phyloP scores from a whole-genome alignment of 768 basidiomycete species.

The Rubroboletus satanas region DNA sequence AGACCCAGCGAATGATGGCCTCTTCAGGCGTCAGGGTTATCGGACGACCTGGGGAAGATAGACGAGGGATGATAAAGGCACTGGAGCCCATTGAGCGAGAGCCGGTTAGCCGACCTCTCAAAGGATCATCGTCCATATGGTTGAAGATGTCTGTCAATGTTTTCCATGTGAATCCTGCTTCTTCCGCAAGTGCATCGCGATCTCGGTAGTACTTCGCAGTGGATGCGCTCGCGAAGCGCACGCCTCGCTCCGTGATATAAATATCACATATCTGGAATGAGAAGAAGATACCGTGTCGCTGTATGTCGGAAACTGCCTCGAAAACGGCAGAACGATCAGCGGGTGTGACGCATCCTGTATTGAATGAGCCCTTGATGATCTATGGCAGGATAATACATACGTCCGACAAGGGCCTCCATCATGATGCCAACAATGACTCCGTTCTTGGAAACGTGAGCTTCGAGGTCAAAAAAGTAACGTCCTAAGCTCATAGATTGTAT shows the following conservation, averaged over 20 bases:
- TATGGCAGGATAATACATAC: conserved; percentile 10
- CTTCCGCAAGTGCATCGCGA: conserved; percentile 24
- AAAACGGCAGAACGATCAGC: conserved; percentile 28
- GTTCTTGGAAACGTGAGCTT: conserved; percentile 30
- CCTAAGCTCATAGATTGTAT: conserved; percentile 27
- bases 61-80: conserved; percentile 24
- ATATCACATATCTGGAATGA: conserved; percentile 19
- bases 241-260: conserved; percentile 28
- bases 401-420: conserved; percentile 28
- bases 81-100: conserved; percentile 4
- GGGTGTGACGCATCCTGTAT: conserved; percentile 18
- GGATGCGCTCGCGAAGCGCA: conserved; percentile 26
- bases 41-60: conserved; percentile 22
- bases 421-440: conserved; percentile 31
- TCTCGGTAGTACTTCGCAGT: conserved; percentile 17
- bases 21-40: conserved; percentile 17
- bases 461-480: conserved; percentile 28
- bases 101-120: not conserved
- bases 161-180: conserved; percentile 18
- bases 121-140: conserved; percentile 4
- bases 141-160: conserved; percentile 19
- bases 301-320: conserved; percentile 31
- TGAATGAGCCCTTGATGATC: conserved; percentile 5
- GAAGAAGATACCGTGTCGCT: conserved; percentile 26
- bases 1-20: conserved; percentile 19